Evolutionary conservation across 129 eudicot species (phyloP), one percentile per base, ranked within the genome.

Genomic region (Chrysanthemum lavandulifolium): DNA sequence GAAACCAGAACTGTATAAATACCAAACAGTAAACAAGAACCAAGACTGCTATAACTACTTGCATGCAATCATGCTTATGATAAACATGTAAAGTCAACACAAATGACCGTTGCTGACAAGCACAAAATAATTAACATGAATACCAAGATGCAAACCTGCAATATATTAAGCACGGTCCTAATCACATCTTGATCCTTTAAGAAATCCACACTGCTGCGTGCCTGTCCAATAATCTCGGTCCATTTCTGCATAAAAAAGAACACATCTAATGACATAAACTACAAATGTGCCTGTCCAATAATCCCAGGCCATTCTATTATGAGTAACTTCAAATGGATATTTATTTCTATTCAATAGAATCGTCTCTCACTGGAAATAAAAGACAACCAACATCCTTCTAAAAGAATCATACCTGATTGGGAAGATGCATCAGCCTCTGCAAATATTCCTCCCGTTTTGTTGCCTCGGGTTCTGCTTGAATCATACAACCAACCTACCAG

Each of bases 211-310:
- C 90, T 90, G 61, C 85, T 88, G 5, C 96, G 99, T 47, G 99
- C 99, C 65, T 89, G 97, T 15, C 90, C 96, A 59, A 95, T 95
- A 53, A 95, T 95, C 77, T 95, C 99, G 53, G 80, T 76, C 99
- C 99, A 95, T 88, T 79, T 95, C 99, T 95, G 96, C 79, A 88
- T 69, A 48, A 8, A 52, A 65, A 65, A 43, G 16, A 21, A 29
- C 14, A 18, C 61, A 36, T 58, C 77, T 83, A 71, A 76, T 79
- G 68, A 33, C 51, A 78, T 57, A 73, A 49, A 40, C 47, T 40
- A 40, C 47, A 40, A 40, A 40, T 1, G 9, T 36, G 45, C 45
- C 45, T 36, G 47, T 7, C 47, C 2, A 40, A 40, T 40, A 40
- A 40, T 40, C 47, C 47, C 47, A 40, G 1, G 43, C 43, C 43